Percentiles rank a stretch among this genome's conserved stretches.
Evolutionary conservation across 805 yeast species (phyloP).

Genomic region (Starmerella vitae): DNA sequence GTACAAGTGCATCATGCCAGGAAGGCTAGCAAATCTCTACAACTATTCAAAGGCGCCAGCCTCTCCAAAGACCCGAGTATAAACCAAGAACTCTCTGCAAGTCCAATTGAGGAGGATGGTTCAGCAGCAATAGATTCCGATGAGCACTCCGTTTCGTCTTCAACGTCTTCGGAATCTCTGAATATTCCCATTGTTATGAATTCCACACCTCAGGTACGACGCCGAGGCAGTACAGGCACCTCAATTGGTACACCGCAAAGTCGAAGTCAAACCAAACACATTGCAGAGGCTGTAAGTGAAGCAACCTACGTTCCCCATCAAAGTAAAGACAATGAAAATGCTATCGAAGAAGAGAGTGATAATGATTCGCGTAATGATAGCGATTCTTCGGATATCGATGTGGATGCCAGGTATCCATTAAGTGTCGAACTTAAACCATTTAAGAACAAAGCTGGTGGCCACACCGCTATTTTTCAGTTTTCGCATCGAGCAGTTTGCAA

Average conservation of each 20-base stretch:
- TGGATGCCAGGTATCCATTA: slow-evolving; percentile 29
- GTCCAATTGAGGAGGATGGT: no score
- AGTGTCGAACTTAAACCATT: slow-evolving; percentile 87
- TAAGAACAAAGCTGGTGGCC: slow-evolving; percentile 93
- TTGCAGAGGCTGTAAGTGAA: slow-evolving; percentile 19
- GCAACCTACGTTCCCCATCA: slow-evolving; percentile 24
- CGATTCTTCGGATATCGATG: slow-evolving; percentile 12
- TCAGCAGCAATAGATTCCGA: no score
- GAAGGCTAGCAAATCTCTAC: slow-evolving; percentile 30
- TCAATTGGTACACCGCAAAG: background rate
- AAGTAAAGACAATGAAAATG: background rate
- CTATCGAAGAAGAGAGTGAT: slow-evolving; percentile 3
- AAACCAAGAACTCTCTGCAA: no score
- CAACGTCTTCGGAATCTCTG: slow-evolving; percentile 5
- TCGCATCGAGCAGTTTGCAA: slow-evolving; percentile 88
- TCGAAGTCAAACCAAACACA: slow-evolving; percentile 1
- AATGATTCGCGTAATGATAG: slow-evolving; percentile 7
- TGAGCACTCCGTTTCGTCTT: background rate
- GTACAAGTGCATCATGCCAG: slow-evolving; percentile 21
- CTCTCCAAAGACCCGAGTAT: background rate
- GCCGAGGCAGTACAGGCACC: background rate
- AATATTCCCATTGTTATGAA: slow-evolving; percentile 5
- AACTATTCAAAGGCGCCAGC: slow-evolving; percentile 24
- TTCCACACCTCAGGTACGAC: background rate
- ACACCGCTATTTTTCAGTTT: slow-evolving; percentile 88